A percentile compares a stretch with the other conserved stretches of the same genome.
Evolutionary conservation across 2,329 filamentous ascomycete species (phyloP).

Genomic region (Colletotrichum spinosum): DNA sequence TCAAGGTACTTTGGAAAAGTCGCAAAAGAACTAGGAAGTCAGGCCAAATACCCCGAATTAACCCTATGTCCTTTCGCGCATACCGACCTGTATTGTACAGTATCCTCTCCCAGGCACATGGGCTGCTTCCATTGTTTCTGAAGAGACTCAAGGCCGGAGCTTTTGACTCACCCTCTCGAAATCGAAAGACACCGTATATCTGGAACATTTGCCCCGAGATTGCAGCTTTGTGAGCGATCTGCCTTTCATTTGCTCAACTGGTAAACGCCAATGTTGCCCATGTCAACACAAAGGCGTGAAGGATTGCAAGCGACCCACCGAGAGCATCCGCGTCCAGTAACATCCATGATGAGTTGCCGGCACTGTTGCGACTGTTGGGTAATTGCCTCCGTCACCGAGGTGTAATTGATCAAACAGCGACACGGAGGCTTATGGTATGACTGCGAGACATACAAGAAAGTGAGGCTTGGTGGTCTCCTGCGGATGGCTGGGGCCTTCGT

Average conservation of each 20-base stretch:
- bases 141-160: too few relatives aligned
- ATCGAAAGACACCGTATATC: too few relatives aligned
- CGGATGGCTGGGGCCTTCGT: neutral
- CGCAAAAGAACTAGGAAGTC: too few relatives aligned
- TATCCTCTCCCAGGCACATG: too few relatives aligned
- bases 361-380: neutral
- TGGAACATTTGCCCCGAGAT: too few relatives aligned
- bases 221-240: too few relatives aligned
- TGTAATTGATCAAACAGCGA: neutral
- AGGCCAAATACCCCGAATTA: too few relatives aligned
- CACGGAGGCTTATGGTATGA: neutral
- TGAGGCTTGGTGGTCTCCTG: neutral
- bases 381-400: neutral
- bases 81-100: too few relatives aligned
- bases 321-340: neutral
- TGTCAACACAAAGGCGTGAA: neutral
- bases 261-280: neutral
- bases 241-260: neutral
- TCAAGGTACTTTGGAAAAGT: too few relatives aligned
- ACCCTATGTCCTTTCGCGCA: too few relatives aligned
- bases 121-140: too few relatives aligned
- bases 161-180: too few relatives aligned
- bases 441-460: neutral
- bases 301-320: neutral
- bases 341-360: neutral